phyloP scores from a whole-genome alignment of 225 moss, liverwort and hornwort genomes.

The Climacium dendroides region DNA sequence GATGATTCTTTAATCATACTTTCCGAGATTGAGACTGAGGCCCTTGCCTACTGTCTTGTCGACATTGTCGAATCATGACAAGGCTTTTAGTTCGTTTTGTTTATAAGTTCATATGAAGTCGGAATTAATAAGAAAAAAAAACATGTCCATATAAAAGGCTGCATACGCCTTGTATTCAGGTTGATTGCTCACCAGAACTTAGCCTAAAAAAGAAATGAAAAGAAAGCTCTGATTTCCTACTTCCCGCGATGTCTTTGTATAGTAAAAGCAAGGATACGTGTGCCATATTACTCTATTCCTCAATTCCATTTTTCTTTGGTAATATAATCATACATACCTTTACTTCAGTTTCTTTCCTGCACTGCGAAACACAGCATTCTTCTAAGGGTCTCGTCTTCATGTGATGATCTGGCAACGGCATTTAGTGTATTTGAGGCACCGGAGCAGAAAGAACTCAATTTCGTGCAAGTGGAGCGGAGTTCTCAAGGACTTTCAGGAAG shows the following conservation, averaged over 20 bases:
- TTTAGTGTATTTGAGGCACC: not conserved
- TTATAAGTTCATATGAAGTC: not conserved
- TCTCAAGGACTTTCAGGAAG: conserved; percentile 22
- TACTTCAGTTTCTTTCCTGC: not conserved
- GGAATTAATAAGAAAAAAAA: not conserved
- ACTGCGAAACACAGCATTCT: not conserved
- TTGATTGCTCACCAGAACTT: not conserved
- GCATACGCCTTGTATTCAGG: not conserved
- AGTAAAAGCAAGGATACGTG: not conserved
- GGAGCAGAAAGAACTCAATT: not conserved
- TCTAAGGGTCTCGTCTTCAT: not conserved
- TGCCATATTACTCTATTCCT: not conserved
- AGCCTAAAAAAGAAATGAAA: not conserved
- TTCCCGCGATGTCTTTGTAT: conserved; percentile 9
- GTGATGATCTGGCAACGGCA: not conserved
- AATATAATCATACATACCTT: not conserved
- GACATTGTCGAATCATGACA: not conserved
- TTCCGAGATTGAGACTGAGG: not conserved
- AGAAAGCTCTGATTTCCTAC: not conserved
- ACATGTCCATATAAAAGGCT: not conserved
- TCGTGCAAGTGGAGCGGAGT: not conserved
- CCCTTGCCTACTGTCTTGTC: not conserved
- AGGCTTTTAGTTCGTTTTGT: not conserved
- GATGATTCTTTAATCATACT: not conserved
- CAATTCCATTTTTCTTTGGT: not conserved